Base-by-base conservation (phyloP, 176 grass and related monocot species). In the Musa itinerans region DNA sequence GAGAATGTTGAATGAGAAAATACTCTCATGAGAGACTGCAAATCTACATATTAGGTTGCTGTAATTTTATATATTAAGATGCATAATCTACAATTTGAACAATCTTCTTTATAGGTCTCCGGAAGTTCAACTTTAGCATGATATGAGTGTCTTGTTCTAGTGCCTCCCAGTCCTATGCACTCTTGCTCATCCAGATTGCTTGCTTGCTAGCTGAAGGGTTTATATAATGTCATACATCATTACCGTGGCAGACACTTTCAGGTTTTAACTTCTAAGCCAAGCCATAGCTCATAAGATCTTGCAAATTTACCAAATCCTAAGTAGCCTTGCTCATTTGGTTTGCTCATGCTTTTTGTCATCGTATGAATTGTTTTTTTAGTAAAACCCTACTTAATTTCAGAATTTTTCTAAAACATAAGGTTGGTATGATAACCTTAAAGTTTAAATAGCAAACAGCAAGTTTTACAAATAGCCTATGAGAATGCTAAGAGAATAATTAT, bases 211-310 rank as follows among this genome's bases (percentile, higher is more conserved):
- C 4, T 43, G 34, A 43, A 14, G 25, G 12, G 23, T 25, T 1
- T 22, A 12, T 68, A 16, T 68, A 14, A 11, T 34, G 43, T 48
- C 43, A 43, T 16, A 68, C 24, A 68, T 34, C 43, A n/a, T 68
- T 68, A 43, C 17, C 8, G 29, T 43, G 1, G 10, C 3, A 67
- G 29, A 67, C 24, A 67, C 19, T 68, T 48, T 15, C 15, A 13
- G 16, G 65, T 68, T 34, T 67, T 67, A 24, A 67, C 64, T 67
- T 67, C 13, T 19, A 22, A 68, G 65, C 43, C 43, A 68, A 68
- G 65, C 9, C 21, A 43, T 43, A 43, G 34, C 34, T 43, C 34
- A 43, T 48, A 22, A 16, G 26, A n/a, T 43, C 11, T 17, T 68
- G 11, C 3, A 8, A 68, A 16, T 68, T 9, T 6, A 43, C 4